Evolutionary conservation across 163 green algal genomes (phyloP).

Genomic region (Scenedesmus sp.): DNA sequence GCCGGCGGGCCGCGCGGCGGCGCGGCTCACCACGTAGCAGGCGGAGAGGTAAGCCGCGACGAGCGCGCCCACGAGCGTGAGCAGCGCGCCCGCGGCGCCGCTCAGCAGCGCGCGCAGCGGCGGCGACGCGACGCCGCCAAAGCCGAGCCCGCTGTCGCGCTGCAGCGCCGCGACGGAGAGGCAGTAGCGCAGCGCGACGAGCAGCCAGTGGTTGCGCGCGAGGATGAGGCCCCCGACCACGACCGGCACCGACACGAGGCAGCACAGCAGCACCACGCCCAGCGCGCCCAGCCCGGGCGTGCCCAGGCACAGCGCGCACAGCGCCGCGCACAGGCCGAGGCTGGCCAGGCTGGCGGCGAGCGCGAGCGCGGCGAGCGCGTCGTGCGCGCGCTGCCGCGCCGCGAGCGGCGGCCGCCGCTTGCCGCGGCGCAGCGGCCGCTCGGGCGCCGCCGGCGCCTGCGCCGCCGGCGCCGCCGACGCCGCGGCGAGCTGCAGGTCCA

Average conservation of each 20-base stretch:
- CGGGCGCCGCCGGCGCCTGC: too few species aligned
- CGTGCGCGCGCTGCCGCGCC: neutral
- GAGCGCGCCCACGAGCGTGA: constrained; percentile 14
- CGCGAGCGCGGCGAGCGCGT: neutral
- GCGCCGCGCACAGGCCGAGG: neutral
- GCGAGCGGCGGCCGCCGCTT: too few species aligned
- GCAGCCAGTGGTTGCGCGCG: constrained; percentile 42
- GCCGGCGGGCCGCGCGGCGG: too few species aligned
- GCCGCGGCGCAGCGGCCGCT: too few species aligned
- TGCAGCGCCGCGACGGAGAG: constrained; percentile 30
- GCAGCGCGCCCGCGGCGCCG: neutral
- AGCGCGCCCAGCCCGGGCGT: neutral
- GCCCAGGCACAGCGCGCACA: neutral
- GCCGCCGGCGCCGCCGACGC: too few species aligned
- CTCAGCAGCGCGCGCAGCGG: neutral
- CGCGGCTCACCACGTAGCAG: constrained; percentile 43
- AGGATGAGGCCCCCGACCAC: constrained; percentile 24
- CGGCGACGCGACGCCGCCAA: neutral
- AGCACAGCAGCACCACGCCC: constrained; percentile 19
- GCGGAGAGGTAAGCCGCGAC: constrained; percentile 38
- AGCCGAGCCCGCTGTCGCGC: neutral
- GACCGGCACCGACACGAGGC: constrained; percentile 7
- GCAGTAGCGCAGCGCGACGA: constrained; percentile 36
- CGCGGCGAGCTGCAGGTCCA: too few species aligned
- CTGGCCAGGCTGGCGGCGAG: neutral